Base-by-base conservation (phyloP, 2,329 filamentous ascomycete genomes). In the Triangularia verruculosa region DNA sequence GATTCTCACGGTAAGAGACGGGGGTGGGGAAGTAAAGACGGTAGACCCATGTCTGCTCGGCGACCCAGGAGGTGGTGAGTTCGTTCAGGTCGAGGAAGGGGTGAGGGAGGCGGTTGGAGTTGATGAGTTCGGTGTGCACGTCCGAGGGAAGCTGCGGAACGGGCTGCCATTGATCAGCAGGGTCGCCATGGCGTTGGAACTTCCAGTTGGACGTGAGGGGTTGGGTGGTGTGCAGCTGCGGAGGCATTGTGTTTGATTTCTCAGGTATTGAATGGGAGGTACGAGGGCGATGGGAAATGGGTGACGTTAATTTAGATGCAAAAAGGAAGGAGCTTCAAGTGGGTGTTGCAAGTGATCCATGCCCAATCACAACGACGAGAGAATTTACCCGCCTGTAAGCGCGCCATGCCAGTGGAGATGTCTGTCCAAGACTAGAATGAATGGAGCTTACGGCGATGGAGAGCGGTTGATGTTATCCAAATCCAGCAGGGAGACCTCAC, bases 51-150 rank as follows among this genome's bases (percentile, higher is more conserved):
- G 78, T 76, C 68, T 83, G 83, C 61, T 88, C 83, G n/a, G 82
- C 85, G 30, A 89, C 81, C 85, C 86, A 89, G 69, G 83, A 79
- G 2, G 82, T 82, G 7, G 80, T 77, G 9, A 86, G 74, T 70
- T 89, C 87, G 69, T 89, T 89, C 66, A 85, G 79, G 61, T 86
- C 83, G 17, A 85, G 72, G 68, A 86, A 88, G 0, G 86, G 86
- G 70, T 89, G 82, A 5, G 77, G 74, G 57, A 84, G 83, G 32
- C 59, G 30, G 25, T 58, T 56, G 30, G 66, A 63, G 1, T 39
- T 24, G 61, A 68, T 47, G 28, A 71, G 67, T 12, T 69, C 67
- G n/a, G 56, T 58, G 55, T 70, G 68, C 1, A 69, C 57, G n/a
- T 68, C 64, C 57, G 64, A 65, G 24, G 68, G 69, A 4, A 70